Evolutionary conservation across 345 rosid genomes (phyloP).

Genomic region (Noccaea caerulescens): DNA sequence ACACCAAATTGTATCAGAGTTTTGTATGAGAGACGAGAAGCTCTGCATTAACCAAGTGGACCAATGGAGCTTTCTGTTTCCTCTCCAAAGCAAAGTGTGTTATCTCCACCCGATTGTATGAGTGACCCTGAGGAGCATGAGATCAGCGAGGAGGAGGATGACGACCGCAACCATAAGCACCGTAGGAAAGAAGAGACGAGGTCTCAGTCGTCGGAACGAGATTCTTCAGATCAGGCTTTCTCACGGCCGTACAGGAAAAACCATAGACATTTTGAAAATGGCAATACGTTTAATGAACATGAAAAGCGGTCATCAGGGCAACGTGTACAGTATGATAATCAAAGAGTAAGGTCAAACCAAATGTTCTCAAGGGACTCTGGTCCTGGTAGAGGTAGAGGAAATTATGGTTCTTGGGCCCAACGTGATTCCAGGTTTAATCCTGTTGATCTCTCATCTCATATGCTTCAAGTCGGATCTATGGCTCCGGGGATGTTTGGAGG

Average conservation of each 20-base stretch:
- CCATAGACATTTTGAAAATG: conserved; percentile 66
- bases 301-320: conserved; percentile 60
- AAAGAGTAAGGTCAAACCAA: conserved; percentile 63
- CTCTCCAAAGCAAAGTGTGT: conserved; percentile 60
- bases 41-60: conserved; percentile 31
- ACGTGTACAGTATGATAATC: conserved; percentile 65
- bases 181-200: conserved; percentile 85
- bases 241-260: conserved; percentile 72
- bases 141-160: conserved; percentile 96
- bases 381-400: conserved; percentile 88
- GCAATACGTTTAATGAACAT: conserved; percentile 60
- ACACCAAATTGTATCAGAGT: conserved; percentile 33
- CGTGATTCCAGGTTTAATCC: conserved; percentile 69
- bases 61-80: conserved; percentile 80
- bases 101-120: conserved; percentile 67
- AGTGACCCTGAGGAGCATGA: conserved; percentile 92
- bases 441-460: conserved; percentile 72
- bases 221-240: conserved; percentile 57
- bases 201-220: conserved; percentile 76
- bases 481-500: conserved; percentile 69
- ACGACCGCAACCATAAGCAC: conserved; percentile 97
- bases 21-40: conserved; percentile 39
- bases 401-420: conserved; percentile 70
- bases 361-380: conserved; percentile 66
- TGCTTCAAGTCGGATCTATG: conserved; percentile 23